Conservation (phyloP, 805 yeast species). For the Ogataea dorogensis region DNA sequence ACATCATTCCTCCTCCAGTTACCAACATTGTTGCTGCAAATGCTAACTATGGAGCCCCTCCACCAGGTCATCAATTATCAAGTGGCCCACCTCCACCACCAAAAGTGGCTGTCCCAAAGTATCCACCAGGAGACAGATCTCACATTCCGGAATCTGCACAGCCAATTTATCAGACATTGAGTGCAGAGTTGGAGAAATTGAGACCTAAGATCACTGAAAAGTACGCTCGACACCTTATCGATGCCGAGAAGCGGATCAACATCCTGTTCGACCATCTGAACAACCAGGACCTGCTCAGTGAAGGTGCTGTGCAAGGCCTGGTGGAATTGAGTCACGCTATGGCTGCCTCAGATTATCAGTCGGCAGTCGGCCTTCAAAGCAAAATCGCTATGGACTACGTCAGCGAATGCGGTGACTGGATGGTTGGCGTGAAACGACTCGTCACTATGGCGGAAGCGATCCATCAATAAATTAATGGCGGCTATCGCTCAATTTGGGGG, state of each 20-base stretch:
- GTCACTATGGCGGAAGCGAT: constrained; percentile 65
- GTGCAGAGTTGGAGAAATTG: constrained; percentile 54
- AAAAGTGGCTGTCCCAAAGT: constrained; percentile 20
- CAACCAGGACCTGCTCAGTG: constrained; percentile 62
- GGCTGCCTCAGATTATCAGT: constrained; percentile 49
- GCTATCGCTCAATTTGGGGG: constrained; percentile 2
- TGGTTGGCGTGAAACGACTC: constrained; percentile 85
- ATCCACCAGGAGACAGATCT: constrained; percentile 65
- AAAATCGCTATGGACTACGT: constrained; percentile 63
- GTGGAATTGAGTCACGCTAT: constrained; percentile 50
- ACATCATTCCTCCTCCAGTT: constrained; percentile 20
- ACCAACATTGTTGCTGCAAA: constrained; percentile 7
- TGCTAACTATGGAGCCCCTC: constrained; percentile 2
- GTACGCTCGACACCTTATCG: constrained; percentile 68
- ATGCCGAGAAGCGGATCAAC: constrained; percentile 78
- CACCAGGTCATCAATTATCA: constrained; percentile 13
- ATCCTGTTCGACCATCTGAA: constrained; percentile 77
- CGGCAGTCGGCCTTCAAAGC: constrained; percentile 55
- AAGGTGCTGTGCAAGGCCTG: constrained; percentile 54
- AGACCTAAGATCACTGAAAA: constrained; percentile 74
- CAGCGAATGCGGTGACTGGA: constrained; percentile 87
- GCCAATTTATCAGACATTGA: constrained; percentile 59
- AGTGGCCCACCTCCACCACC: constrained; percentile 19
- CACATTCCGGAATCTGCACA: constrained; percentile 60
- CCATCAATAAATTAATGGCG: constrained; percentile 4